phyloP scores from a whole-genome alignment of 1,284 basidiomycete species.

The Melampsora occidentalis region DNA sequence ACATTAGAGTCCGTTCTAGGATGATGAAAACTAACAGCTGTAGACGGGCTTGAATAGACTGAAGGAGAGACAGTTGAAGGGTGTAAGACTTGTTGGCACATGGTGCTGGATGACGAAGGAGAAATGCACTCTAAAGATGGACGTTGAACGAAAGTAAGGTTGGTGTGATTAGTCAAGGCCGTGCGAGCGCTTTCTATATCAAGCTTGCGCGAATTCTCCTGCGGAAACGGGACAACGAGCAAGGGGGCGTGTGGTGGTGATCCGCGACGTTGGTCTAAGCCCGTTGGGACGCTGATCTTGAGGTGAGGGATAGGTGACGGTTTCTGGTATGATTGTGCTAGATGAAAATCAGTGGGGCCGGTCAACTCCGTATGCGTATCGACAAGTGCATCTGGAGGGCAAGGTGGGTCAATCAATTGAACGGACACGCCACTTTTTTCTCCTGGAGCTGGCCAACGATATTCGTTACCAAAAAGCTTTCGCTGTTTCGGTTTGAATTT shows the following conservation, averaged over 20 bases:
- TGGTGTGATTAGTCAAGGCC: background rate
- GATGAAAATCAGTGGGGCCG: slow-evolving; percentile 8
- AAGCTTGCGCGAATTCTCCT: background rate
- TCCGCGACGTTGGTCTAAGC: slow-evolving; percentile 12
- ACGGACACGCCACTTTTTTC: slow-evolving; percentile 2
- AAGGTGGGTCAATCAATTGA: slow-evolving; percentile 3
- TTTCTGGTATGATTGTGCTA: slow-evolving; percentile 14
- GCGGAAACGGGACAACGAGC: slow-evolving; percentile 10
- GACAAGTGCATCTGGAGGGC: background rate
- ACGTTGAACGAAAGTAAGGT: background rate
- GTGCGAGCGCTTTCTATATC: slow-evolving; percentile 13
- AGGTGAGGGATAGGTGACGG: background rate
- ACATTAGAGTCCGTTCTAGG: background rate
- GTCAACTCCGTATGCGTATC: background rate
- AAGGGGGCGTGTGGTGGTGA: slow-evolving; percentile 11
- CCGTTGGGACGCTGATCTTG: slow-evolving; percentile 6
- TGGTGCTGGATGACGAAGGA: slow-evolving; percentile 19
- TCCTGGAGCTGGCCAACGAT: slow-evolving; percentile 7
- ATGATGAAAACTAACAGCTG: slow-evolving; percentile 2
- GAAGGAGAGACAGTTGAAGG: slow-evolving; percentile 39
- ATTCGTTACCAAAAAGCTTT: slow-evolving; percentile 8
- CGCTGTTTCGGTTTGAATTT: slow-evolving; percentile 9
- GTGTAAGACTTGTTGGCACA: slow-evolving; percentile 38
- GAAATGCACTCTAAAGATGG: slow-evolving; percentile 5
- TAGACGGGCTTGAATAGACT: slow-evolving; percentile 19